Evolutionary conservation across 306 rosid species (phyloP), one percentile per base, ranked within the genome.

Genomic region (Ammopiptanthus mongolicus): DNA sequence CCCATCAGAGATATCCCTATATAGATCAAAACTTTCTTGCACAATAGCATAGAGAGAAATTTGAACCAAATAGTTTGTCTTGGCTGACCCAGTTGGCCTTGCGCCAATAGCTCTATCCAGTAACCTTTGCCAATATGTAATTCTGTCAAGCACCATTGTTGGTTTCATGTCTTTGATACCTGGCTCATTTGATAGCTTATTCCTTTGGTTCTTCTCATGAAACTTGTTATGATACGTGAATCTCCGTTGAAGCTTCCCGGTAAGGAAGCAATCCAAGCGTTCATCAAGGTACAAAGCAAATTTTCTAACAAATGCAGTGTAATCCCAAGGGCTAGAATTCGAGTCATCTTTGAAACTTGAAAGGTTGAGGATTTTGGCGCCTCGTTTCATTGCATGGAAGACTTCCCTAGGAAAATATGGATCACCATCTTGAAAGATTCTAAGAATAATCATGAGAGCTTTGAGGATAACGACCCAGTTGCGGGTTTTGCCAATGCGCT

Each of bases 391-490:
- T 7, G 84, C 87, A 46, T 81, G 92, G 39, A 87, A 88, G 37
- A 95, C 90, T 72, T 92, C 96, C 5, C 86, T 69, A 0, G 99
- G 99, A 22, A 91, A 95, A 68, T 82, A 79, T 0, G 91, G 96
- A 39, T 92, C 97, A n/a, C 97, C 97, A 11, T 91, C 91, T 53
- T 95, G 97, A 48, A 92, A 92, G 8, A 90, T 87, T 33, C 89
- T 73, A 7, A 95, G 93, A 19, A 95, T 86, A 50, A 92, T 83
- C 80, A 84, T 87, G 15, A 95, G 92, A 57, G 92, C 90, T 74
- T 95, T 95, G 17, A 95, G 71, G 10, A 88, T 97, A 29, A 92
- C 97, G 34, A 90, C 82, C 97, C 99, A 95, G 41, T 89, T 80
- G 0, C 81, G 84, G 0, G 97, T 92, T 71, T 71, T 87, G 46